phyloP scores from a whole-genome alignment of 805 yeast species.

The Candida caryicola region DNA sequence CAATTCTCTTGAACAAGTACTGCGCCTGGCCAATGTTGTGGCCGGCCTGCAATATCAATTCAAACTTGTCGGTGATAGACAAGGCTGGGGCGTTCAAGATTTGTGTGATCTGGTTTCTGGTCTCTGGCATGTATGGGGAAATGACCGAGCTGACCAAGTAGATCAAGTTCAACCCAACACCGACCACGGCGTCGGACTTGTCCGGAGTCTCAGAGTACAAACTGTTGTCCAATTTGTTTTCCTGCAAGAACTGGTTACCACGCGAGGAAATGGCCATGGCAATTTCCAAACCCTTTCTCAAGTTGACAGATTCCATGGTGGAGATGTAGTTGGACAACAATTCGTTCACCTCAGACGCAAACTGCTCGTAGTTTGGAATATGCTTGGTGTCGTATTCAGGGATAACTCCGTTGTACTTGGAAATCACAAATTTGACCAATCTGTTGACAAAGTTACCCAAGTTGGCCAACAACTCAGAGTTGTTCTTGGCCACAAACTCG shows the following conservation, averaged over 20 bases:
- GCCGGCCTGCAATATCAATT: conserved; percentile 65
- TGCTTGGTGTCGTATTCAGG: conserved; percentile 58
- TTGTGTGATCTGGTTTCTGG: conserved; percentile 63
- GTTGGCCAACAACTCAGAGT: conserved; percentile 90
- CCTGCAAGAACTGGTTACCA: conserved; percentile 95
- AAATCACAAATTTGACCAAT: conserved; percentile 80
- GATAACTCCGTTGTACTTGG: conserved; percentile 88
- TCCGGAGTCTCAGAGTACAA: conserved; percentile 73
- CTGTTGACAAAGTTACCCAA: conserved; percentile 96
- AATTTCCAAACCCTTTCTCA: conserved; percentile 85
- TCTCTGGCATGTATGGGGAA: conserved; percentile 89
- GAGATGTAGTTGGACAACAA: conserved; percentile 60
- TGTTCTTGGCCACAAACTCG: conserved; percentile 91
- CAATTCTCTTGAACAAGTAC: conserved; percentile 89
- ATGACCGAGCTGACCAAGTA: conserved; percentile 81
- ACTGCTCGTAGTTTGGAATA: conserved; percentile 44
- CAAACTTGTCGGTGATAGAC: conserved; percentile 73
- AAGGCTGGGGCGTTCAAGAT: conserved; percentile 82
- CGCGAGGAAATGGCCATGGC: conserved; percentile 91
- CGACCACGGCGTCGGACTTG: conserved; percentile 87
- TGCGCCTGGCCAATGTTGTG: conserved; percentile 90
- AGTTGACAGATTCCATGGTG: conserved; percentile 73
- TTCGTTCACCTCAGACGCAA: conserved; percentile 56
- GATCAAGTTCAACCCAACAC: conserved; percentile 83
- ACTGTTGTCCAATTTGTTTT: conserved; percentile 88